Evolutionary conservation across 352 stramenopile species (phyloP), one percentile per base, ranked within the genome.

Genomic region (Globisporangium canariense): DNA sequence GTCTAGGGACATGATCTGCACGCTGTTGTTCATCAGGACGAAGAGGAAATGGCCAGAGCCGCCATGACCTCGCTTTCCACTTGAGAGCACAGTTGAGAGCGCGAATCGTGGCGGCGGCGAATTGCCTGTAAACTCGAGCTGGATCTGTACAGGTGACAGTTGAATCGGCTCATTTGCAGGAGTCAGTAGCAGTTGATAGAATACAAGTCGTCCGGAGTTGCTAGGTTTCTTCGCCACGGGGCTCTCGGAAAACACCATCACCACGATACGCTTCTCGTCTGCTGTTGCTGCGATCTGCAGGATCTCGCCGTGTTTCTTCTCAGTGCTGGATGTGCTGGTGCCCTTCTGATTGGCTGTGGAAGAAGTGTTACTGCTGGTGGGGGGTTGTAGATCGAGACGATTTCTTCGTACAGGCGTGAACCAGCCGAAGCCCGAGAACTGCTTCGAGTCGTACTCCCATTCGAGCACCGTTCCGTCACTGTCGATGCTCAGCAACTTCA

Each of bases 351-450:
- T 32, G n/a, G 8, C 46, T 52, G 20, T 4, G 7, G 6, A 7
- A 18, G 18, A 25, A 32, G 25, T 10, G 2, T 56, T 14, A 13
- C 22, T 61, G 40, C 20, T 43, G 20, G 4, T 45, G 52, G 25
- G 22, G 18, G 40, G 2, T 9, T 50, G 16, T 4, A 86, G 64
- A 38, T 84, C 66, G 7, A 86, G 43, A 18, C 60, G 70, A 30
- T 73, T 56, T 10, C 18, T 66, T 20, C 56, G 49, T 18, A 40
- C 55, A 13, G 76, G 76, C 2, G 65, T 60, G 53, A 84, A 86
- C 76, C 75, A 84, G 0, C 79, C 76, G 46, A 76, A 81, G 0
- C 77, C 77, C 5, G 70, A 67, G 41, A 84, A 84, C 14, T 66
- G 65, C 28, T 56, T n/a, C 6, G 56, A 8, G 13, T 49, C 58